Base-by-base conservation (phyloP, 768 basidiomycete species). In the Suillus occidentalis region DNA sequence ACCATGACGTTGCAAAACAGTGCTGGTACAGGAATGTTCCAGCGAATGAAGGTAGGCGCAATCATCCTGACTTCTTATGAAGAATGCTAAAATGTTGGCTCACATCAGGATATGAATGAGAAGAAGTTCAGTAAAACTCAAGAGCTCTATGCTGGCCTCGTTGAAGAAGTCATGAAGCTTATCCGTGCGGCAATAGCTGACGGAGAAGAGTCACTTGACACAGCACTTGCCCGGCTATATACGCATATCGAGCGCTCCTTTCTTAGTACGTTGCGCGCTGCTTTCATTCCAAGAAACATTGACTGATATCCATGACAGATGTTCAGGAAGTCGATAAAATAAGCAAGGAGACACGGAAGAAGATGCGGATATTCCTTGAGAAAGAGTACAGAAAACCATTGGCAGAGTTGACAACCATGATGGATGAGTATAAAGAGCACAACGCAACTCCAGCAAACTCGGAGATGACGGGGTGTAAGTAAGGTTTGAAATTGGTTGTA, bases 31-130 rank as follows among this genome's bases (percentile, higher is more conserved):
- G 60, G 60, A 34, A 61, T 61, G 60, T 34, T 52, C n/a, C 60
- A 13, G 10, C 60, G 60, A 34, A 61, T 61, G 60, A 61, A 61
- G 60, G 60, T 61, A 2, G 18, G 60, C 6, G 10, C 18, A 12
- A n/a, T 31, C 28, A 25, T 20, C 18, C 28, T 36, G 18, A 49
- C 60, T 49, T 50, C 4, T 49, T 12, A 25, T 7, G 3, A 31
- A 20, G 18, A n/a, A 2, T 22, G 25, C 14, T 6, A 2, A 31
- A 28, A 6, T 20, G 13, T 31, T 8, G 47, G 47, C 16, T 45
- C 42, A 6, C 18, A 22, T 43, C 16, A 61, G 60, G 25, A 61
- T 7, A 28, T 52, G 13, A 61, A 61, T n/a, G 13, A 42, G 25
- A 3, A 18, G 60, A 2, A 61, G 18, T 61, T 61, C 12, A n/a